Evolutionary conservation across 192 early-diverging fungal species (phyloP), one percentile per base, ranked within the genome.

Genomic region (Lunasporangiospora selenospora): DNA sequence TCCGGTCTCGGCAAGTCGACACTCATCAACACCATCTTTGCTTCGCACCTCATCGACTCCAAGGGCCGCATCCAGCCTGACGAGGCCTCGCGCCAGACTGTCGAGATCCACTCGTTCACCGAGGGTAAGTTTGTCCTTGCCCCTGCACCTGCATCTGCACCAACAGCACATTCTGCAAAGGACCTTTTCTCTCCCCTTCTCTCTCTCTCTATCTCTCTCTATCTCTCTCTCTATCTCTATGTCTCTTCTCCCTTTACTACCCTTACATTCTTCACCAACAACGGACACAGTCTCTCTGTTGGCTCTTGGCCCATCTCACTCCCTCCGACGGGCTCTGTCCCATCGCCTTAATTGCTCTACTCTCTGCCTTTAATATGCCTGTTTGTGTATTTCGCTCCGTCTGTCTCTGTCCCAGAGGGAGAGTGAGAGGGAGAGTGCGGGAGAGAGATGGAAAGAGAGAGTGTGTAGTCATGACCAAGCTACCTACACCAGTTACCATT

Each of bases 1-100:
- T 91, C 95, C 40, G 97, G 97, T 18, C 83, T 98, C 65, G 97
- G 97, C 79, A 99, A 99, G 85, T 93, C 92, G 57, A 99, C 97
- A 38, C 85, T 99, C 59, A 89, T 98, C 79, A 99, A 99, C 87
- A 99, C 95, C 77, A 87, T 98, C 61, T 99, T 98, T 81, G 90
- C 96, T 43, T 87, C 95, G 24, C 97, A 99, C 63, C 82, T 99
- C 52, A 89, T 96, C 62, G 95, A 99, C 55, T 92, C 87, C 65
- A 95, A 95, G 83, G 92, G 89, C 26, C 90, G 92, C 61, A 86
- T 87, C 61, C 85, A 85, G 50, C 88, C 85, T 52, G 86, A 88
- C 75, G 95, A 96, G 66, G 82, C 88, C 46, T 78, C 86, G 42
- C 89, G 93, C 57, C 94, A 98, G 84, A 99, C 97, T 15, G 95